These are phyloP conservation scores for Cavenderia fasciculata DNA, from an alignment of 78 protist genomes.

Conservation along the genomic window DNA sequence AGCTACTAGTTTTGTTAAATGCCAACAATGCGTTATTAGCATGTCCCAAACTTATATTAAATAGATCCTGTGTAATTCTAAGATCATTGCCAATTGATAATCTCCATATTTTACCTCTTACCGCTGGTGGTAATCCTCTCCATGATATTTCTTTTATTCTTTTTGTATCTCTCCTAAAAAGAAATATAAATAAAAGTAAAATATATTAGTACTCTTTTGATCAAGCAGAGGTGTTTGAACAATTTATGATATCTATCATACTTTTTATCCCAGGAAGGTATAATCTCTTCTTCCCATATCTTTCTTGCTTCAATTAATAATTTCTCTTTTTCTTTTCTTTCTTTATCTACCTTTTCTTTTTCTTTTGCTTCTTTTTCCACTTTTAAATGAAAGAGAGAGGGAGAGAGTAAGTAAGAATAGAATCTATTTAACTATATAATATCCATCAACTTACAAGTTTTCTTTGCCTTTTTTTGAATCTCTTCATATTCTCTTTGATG, in stretches of 20 bases:
- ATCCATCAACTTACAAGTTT: slow-evolving; percentile 16
- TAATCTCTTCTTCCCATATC: slow-evolving; percentile 65
- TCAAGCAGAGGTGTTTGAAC: too few species aligned
- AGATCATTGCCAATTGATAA: slow-evolving; percentile 61
- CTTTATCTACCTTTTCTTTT: slow-evolving; percentile 32
- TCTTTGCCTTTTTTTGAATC: slow-evolving; percentile 68
- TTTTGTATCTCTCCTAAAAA: slow-evolving; percentile 23
- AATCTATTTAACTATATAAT: neutral
- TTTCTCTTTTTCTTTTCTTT: slow-evolving; percentile 63
- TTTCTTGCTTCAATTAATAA: slow-evolving; percentile 68
- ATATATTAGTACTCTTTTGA: neutral
- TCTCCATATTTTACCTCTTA: slow-evolving; percentile 80
- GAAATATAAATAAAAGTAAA: neutral
- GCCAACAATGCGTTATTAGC: slow-evolving; percentile 55
- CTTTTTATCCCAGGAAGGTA: slow-evolving; percentile 69
- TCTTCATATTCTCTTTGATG: slow-evolving; percentile 79
- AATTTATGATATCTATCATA: neutral
- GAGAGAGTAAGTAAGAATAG: neutral
- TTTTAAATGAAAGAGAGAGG: neutral
- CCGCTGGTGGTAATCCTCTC: slow-evolving; percentile 81
- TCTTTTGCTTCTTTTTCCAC: slow-evolving; percentile 77
- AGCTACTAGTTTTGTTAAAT: slow-evolving; percentile 9
- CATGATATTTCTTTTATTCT: slow-evolving; percentile 63
- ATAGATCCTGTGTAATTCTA: slow-evolving; percentile 71
- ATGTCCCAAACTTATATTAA: slow-evolving; percentile 72